Evolutionary conservation across 257 asterid species (phyloP).

Genomic region (Craterostigma plantagineum): DNA sequence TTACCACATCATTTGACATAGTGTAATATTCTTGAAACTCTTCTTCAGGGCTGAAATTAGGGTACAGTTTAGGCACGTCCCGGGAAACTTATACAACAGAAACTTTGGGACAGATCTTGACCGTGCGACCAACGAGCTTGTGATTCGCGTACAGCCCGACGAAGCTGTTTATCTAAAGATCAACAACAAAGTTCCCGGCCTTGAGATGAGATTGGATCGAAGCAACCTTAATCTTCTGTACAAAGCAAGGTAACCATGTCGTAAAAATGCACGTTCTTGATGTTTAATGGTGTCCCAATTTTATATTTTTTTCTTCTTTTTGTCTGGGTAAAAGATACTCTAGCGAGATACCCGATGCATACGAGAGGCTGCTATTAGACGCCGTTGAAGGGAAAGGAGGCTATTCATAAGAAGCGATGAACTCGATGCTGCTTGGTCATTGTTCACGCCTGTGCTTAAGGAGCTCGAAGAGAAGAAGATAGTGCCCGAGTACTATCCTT

Average conservation of each 20-base stretch:
- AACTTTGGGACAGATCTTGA: slow-evolving; percentile 67
- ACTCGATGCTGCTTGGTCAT: slow-evolving; percentile 91
- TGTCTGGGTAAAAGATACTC: slow-evolving; percentile 32
- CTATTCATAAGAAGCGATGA: slow-evolving; percentile 91
- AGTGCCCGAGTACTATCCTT: slow-evolving; percentile 75
- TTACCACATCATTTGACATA: too few relatives aligned
- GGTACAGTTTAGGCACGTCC: slow-evolving; percentile 91
- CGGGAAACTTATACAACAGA: slow-evolving; percentile 66
- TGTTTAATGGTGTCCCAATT: not conserved
- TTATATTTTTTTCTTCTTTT: not conserved
- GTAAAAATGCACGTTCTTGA: too few relatives aligned
- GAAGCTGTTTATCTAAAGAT: slow-evolving; percentile 83
- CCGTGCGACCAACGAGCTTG: slow-evolving; percentile 87
- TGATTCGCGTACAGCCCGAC: slow-evolving; percentile 94
- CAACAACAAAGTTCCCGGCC: slow-evolving; percentile 90
- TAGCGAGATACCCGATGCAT: slow-evolving; percentile 94
- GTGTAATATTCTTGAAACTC: not conserved
- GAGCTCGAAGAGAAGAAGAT: slow-evolving; percentile 59
- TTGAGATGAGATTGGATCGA: slow-evolving; percentile 81
- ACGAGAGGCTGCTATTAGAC: slow-evolving; percentile 82
- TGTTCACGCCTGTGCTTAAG: slow-evolving; percentile 74
- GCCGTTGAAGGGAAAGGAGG: slow-evolving; percentile 95
- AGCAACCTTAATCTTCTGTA: slow-evolving; percentile 89
- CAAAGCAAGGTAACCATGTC: slow-evolving; percentile 53
- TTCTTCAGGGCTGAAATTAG: slow-evolving; percentile 65